Conservation (phyloP, 805 yeast species). For the Pichia paraexigua region DNA sequence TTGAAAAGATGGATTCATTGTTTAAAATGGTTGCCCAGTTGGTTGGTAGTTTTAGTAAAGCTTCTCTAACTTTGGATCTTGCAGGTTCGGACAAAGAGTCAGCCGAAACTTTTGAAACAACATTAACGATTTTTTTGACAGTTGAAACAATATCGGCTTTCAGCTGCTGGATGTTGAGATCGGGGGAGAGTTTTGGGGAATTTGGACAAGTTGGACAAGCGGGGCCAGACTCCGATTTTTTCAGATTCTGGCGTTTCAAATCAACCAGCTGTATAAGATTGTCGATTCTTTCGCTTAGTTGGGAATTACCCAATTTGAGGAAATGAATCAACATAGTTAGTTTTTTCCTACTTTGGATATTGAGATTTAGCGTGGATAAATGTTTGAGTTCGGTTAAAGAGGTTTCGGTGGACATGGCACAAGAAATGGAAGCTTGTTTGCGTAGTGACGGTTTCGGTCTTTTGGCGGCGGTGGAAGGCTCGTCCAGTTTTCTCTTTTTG, state of each 20-base stretch:
- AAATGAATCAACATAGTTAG: constrained; percentile 73
- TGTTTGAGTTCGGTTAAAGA: constrained; percentile 29
- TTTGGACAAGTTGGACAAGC: background rate
- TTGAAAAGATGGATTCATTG: constrained; percentile 8
- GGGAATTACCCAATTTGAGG: constrained; percentile 72
- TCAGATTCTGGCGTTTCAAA: constrained; percentile 14
- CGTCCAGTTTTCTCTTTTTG: background rate
- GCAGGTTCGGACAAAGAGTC: constrained; percentile 70
- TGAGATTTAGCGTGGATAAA: constrained; percentile 27
- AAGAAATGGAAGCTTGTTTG: constrained; percentile 23
- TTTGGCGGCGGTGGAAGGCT: background rate
- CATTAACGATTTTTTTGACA: constrained; percentile 77
- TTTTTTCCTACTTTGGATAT: constrained; percentile 64
- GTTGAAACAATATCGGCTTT: constrained; percentile 82
- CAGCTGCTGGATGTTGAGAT: constrained; percentile 35
- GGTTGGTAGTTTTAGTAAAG: constrained; percentile 65
- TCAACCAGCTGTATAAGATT: constrained; percentile 34
- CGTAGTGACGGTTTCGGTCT: constrained; percentile 14
- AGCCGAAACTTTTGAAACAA: constrained; percentile 80
- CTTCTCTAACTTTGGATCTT: constrained; percentile 71
- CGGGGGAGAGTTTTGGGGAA: constrained; percentile 4
- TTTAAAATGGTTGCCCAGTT: constrained; percentile 46
- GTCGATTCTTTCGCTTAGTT: constrained; percentile 58
- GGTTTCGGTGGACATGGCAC: constrained; percentile 25
- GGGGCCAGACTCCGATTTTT: background rate